Base-by-base conservation (phyloP, 2,329 filamentous ascomycete species). In the Leptoxyphium fumago region DNA sequence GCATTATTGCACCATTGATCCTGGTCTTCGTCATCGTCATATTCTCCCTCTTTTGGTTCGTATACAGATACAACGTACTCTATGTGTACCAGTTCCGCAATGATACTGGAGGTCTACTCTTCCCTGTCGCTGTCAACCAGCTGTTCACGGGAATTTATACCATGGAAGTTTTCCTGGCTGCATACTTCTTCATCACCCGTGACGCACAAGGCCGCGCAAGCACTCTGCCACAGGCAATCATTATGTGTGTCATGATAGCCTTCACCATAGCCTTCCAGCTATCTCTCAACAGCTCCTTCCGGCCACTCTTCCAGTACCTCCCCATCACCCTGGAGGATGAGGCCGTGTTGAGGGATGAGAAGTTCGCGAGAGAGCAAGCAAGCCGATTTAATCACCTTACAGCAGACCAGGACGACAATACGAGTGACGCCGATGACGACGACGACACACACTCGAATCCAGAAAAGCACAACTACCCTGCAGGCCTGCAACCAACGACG, bases 241-340 rank as follows among this genome's bases (percentile, higher is more conserved):
- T 78, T 54, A 98, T 96, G 86, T 78, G 95, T 45, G 68, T 93
- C 2, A 73, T 80, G 2, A 56, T 82, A 1, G 56, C 78, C 39
- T 66, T 89, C 10, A 98, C 91, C 0, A 63, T 74, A 1, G 55
- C 85, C 3, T 98, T 83, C 55, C 91, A 98, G 59, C 63, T 81
- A 36, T 66, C 93, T 1, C 71, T 96, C 42, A 94, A 94, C 61
- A 68, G 71, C 43, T 83, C 87, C 0, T 96, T 98, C 53, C 76
- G 77, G 0, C 89, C 91, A 2, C 72, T 98, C 9, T 80, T 94
- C 59, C 77, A 82, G 34, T 94, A 94, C 56, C 69, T 98, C 2
- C 91, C 91, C 0, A 93, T 96, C 50, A 96, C 89, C 0, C 78
- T 96, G 44, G 91, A 98, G 61, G 91, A 96, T 50, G 89, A 95